These are phyloP conservation scores for Monosporascus sp. DNA, from an alignment of 2,329 filamentous ascomycete species.

Conservation along the genomic window DNA sequence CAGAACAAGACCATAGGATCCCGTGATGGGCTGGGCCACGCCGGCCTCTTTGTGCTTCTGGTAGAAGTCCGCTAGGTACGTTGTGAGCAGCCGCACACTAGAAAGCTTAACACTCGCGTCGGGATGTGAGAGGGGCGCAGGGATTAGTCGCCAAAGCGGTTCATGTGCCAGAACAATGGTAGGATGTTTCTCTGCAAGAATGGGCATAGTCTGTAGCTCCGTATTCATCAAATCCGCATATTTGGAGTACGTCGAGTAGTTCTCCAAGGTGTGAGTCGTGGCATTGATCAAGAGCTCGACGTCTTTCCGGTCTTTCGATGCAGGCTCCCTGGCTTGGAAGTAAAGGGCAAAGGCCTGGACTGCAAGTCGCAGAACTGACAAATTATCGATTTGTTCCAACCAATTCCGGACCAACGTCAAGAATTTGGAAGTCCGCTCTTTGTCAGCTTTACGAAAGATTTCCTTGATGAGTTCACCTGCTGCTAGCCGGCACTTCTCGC, in stretches of 20 bases:
- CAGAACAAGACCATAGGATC: slow-evolving; percentile 67
- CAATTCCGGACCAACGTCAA: slow-evolving; percentile 67
- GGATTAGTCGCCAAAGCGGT: slow-evolving; percentile 66
- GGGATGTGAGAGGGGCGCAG: slow-evolving; percentile 64
- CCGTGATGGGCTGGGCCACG: slow-evolving; percentile 54
- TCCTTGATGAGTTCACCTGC: slow-evolving; percentile 75
- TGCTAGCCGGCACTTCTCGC: slow-evolving; percentile 76
- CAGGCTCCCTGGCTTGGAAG: slow-evolving; percentile 62
- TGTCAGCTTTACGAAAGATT: slow-evolving; percentile 72
- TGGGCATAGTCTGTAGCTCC: slow-evolving; percentile 62
- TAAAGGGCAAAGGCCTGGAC: slow-evolving; percentile 80
- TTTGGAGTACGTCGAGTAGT: slow-evolving; percentile 45
- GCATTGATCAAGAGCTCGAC: slow-evolving; percentile 55
- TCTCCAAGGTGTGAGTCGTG: slow-evolving; percentile 47
- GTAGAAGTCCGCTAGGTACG: slow-evolving; percentile 77
- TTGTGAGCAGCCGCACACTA: slow-evolving; percentile 66
- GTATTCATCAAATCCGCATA: slow-evolving; percentile 73
- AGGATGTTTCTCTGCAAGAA: slow-evolving; percentile 63
- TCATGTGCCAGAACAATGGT: slow-evolving; percentile 57
- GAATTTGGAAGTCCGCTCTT: slow-evolving; percentile 66
- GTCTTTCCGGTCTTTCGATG: slow-evolving; percentile 60
- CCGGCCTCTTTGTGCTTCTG: slow-evolving; percentile 51
- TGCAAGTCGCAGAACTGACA: slow-evolving; percentile 64
- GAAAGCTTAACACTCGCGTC: slow-evolving; percentile 72
- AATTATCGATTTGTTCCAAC: slow-evolving; percentile 69